phyloP scores from a whole-genome alignment of 352 stramenopile species.

The Pythium graminicola region DNA sequence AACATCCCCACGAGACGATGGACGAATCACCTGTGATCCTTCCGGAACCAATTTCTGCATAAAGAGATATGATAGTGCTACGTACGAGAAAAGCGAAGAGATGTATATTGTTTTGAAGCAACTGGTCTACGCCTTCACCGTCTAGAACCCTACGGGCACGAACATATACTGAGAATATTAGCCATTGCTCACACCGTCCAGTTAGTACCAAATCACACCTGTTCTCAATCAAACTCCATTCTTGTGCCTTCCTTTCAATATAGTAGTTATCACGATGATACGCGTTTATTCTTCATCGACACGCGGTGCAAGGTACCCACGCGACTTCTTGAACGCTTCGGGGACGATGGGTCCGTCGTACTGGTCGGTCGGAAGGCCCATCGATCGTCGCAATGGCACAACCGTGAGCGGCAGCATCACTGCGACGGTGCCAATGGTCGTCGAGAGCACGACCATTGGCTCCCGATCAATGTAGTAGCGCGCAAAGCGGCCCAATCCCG shows the following conservation, averaged over 20 bases:
- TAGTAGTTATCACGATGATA: too few species aligned
- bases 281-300: too few species aligned
- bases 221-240: too few species aligned
- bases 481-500: conserved; percentile 56
- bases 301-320: conserved; percentile 54
- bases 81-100: background rate
- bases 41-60: background rate
- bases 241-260: too few species aligned
- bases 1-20: too few species aligned
- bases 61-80: background rate
- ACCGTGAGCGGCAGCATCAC: conserved; percentile 67
- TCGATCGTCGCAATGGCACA: conserved; percentile 74
- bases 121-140: too few species aligned
- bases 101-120: background rate
- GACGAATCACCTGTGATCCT: background rate
- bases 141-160: too few species aligned
- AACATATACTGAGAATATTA: too few species aligned
- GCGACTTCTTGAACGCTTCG: conserved; percentile 65
- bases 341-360: conserved; percentile 84
- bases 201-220: too few species aligned
- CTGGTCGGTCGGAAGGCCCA: conserved; percentile 83
- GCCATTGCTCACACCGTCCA: too few species aligned
- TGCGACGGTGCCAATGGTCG: conserved; percentile 64
- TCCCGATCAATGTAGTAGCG: conserved; percentile 83
- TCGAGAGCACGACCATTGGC: conserved; percentile 81